Percentiles rank a stretch among this genome's conserved stretches.
phyloP scores from a whole-genome alignment of 306 rosid genomes.

The Alnus rubra region DNA sequence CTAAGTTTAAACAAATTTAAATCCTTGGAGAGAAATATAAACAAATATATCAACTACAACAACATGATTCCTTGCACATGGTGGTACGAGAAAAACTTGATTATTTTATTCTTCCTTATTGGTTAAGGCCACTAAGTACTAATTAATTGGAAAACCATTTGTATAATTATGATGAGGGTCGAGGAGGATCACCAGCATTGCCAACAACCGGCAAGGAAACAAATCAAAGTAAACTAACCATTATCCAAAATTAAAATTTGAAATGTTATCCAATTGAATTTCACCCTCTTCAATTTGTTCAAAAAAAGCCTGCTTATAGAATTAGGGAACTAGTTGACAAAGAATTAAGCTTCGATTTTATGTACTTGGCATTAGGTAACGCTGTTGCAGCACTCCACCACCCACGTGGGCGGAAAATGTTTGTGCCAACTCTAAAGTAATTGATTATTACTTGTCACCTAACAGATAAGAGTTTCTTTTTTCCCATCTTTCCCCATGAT shows the following conservation, averaged over 20 bases:
- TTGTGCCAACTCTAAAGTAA: background rate
- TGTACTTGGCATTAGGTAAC: background rate
- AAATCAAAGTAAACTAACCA: background rate
- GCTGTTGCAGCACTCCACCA: background rate
- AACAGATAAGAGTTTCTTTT: too few species aligned
- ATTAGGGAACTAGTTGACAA: too few species aligned
- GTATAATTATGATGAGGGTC: too few species aligned
- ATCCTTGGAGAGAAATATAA: too few species aligned
- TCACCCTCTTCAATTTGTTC: too few species aligned
- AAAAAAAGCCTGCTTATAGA: too few species aligned
- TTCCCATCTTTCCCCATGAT: background rate
- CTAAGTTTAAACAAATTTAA: too few species aligned
- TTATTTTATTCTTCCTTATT: background rate
- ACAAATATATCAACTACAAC: background rate
- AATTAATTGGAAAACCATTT: too few species aligned
- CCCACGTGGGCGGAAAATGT: background rate
- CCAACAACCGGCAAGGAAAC: constrained; percentile 1
- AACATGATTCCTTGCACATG: background rate
- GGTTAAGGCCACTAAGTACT: background rate
- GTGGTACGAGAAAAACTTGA: background rate
- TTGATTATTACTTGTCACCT: background rate
- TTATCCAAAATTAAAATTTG: background rate
- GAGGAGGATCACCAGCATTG: background rate
- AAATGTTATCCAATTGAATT: too few species aligned
- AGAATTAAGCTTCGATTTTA: background rate